A percentile compares a stretch with the other conserved stretches of the same genome.
These are phyloP conservation scores for Diplodia scrobiculata DNA, from an alignment of 2,329 filamentous ascomycete species.

Conservation along the genomic window DNA sequence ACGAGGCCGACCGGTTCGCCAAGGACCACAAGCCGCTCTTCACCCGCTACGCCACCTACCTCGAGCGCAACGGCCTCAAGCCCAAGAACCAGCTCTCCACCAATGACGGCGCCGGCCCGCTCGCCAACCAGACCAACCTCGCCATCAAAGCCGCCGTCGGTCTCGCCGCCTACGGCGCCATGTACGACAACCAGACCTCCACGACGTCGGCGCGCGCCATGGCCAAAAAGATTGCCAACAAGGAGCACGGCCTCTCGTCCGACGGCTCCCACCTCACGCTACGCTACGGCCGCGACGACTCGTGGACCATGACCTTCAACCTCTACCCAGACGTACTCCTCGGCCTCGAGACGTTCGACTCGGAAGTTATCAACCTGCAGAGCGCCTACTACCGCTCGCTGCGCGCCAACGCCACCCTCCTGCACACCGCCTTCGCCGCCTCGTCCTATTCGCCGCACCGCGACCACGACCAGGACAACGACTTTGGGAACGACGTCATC, in stretches of 20 bases:
- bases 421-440: constrained; percentile 16
- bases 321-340: constrained; percentile 48
- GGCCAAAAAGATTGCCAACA: constrained; percentile 7
- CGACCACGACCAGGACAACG: not conserved
- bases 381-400: constrained; percentile 41
- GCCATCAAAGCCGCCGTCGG: constrained; percentile 53
- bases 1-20: constrained; percentile 36
- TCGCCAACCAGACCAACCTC: constrained; percentile 51
- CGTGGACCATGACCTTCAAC: constrained; percentile 48
- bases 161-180: constrained; percentile 49
- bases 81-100: constrained; percentile 48
- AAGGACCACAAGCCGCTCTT: constrained; percentile 42
- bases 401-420: constrained; percentile 36
- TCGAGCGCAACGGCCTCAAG: constrained; percentile 45
- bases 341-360: constrained; percentile 44
- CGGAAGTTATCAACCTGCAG: constrained; percentile 43
- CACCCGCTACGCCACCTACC: constrained; percentile 46
- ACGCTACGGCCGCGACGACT: constrained; percentile 42
- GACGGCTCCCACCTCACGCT: constrained; percentile 45
- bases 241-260: constrained; percentile 19
- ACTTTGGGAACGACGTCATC: constrained; percentile 36
- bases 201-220: not conserved
- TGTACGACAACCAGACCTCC: constrained; percentile 38
- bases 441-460: not conserved
- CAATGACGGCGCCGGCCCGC: constrained; percentile 47